Evolutionary conservation across 345 rosid genomes (phyloP).

Genomic region (Mallotus nudiflorus): DNA sequence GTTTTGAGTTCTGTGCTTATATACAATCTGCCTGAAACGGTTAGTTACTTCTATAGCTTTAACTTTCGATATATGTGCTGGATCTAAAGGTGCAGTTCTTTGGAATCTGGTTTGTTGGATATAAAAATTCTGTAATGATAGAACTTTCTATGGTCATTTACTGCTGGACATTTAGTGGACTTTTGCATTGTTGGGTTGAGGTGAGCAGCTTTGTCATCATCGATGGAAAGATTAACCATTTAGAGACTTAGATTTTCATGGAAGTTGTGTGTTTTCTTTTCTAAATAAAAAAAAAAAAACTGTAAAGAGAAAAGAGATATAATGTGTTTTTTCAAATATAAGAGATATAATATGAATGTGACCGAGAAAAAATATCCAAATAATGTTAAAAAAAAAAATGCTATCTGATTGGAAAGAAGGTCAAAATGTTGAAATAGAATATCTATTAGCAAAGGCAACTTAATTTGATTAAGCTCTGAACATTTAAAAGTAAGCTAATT

Average conservation of each 20-base stretch:
- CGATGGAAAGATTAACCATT: background rate
- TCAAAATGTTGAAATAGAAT: too few species aligned
- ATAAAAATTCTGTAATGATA: background rate
- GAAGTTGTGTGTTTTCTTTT: background rate
- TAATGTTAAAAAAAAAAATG: too few species aligned
- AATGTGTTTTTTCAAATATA: too few species aligned
- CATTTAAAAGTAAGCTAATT: too few species aligned
- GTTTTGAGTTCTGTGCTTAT: slow-evolving; percentile 96
- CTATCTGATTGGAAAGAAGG: too few species aligned
- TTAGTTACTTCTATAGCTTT: slow-evolving; percentile 43
- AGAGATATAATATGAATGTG: too few species aligned
- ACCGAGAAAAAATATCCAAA: too few species aligned
- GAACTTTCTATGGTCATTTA: background rate
- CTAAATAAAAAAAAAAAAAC: too few species aligned
- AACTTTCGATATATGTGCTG: background rate
- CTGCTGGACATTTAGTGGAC: background rate
- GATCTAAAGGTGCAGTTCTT: background rate
- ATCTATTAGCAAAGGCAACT: too few species aligned
- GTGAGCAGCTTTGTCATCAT: background rate
- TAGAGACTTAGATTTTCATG: background rate
- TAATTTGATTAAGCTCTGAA: too few species aligned
- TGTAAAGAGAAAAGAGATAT: too few species aligned
- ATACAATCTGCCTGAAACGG: slow-evolving; percentile 96
- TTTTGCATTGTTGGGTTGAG: too few species aligned
- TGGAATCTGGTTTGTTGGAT: background rate